These are phyloP conservation scores for Colletotrichum lini DNA, from an alignment of 2,329 filamentous ascomycete genomes.

Conservation along the genomic window DNA sequence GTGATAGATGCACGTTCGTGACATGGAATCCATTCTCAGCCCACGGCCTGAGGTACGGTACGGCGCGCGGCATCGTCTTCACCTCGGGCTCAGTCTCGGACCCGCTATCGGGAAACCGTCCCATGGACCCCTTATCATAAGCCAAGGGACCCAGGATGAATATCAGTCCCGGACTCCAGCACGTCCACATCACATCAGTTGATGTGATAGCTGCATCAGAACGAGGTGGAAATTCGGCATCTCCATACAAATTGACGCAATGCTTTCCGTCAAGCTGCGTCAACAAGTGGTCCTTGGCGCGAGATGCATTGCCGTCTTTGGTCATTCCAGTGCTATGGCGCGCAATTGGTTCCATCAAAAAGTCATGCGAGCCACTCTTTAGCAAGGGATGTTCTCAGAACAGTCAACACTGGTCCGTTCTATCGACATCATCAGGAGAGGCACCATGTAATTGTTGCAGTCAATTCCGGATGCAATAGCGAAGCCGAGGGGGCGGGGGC, in stretches of 20 bases:
- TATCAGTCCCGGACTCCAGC: conserved; percentile 1
- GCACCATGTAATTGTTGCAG: no score
- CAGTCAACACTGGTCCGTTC: not conserved
- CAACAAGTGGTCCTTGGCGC: not conserved
- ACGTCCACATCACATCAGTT: conserved; percentile 16
- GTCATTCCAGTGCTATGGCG: not conserved
- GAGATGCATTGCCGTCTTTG: not conserved
- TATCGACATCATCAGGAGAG: not conserved
- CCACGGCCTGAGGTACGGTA: conserved; percentile 1
- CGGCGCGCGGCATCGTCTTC: not conserved
- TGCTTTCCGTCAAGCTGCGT: conserved; percentile 8
- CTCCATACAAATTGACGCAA: conserved; percentile 23
- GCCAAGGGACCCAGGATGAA: conserved; percentile 18
- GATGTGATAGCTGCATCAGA: not conserved
- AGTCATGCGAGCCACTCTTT: no score
- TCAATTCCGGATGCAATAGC: conserved; percentile 10
- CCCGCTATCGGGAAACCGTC: conserved; percentile 19
- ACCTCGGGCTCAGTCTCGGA: conserved; percentile 16
- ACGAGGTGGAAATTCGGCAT: not conserved
- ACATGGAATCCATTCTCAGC: conserved; percentile 11
- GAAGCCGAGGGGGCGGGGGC: conserved; percentile 9
- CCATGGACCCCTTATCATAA: conserved; percentile 23
- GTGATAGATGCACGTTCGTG: conserved; percentile 14
- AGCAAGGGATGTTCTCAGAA: not conserved
- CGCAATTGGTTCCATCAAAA: no score